Conservation (phyloP, 306 rosid species). For the Citrullus colocynthis region DNA sequence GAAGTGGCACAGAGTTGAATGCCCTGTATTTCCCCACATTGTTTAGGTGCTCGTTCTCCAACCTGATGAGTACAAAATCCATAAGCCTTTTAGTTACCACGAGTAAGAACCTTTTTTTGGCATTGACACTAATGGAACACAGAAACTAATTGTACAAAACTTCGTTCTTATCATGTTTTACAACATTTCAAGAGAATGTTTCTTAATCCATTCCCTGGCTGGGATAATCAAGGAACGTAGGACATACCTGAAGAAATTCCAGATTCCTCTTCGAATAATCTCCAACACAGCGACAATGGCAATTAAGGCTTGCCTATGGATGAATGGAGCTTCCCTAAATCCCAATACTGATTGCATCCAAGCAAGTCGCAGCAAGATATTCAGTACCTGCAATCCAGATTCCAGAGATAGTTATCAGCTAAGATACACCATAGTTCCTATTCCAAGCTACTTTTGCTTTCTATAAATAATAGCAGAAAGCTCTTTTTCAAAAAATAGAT, state of each 20-base stretch:
- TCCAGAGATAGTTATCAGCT: not conserved
- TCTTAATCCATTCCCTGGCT: not conserved
- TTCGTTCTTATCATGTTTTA: not conserved
- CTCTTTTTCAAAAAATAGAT: not conserved
- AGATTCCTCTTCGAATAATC: constrained; percentile 72
- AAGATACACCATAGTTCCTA: not conserved
- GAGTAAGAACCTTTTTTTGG: not conserved
- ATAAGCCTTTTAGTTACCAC: not conserved
- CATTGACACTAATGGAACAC: not conserved
- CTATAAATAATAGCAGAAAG: not conserved
- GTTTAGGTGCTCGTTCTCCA: constrained; percentile 63
- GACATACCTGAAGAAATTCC: constrained; percentile 74
- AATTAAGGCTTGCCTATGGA: constrained; percentile 44
- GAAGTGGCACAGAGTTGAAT: constrained; percentile 65
- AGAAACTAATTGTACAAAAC: not conserved
- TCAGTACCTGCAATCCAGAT: constrained; percentile 37
- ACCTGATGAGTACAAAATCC: constrained; percentile 19
- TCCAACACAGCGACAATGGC: constrained; percentile 61
- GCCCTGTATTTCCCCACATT: constrained; percentile 69
- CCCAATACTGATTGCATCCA: constrained; percentile 73
- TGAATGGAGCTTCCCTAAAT: constrained; percentile 32
- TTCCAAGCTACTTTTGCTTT: not conserved
- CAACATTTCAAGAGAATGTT: not conserved
- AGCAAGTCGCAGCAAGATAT: constrained; percentile 52
- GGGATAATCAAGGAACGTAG: not conserved